Base-by-base conservation (phyloP, 129 eudicot species). In the Helianthus tuberosus region DNA sequence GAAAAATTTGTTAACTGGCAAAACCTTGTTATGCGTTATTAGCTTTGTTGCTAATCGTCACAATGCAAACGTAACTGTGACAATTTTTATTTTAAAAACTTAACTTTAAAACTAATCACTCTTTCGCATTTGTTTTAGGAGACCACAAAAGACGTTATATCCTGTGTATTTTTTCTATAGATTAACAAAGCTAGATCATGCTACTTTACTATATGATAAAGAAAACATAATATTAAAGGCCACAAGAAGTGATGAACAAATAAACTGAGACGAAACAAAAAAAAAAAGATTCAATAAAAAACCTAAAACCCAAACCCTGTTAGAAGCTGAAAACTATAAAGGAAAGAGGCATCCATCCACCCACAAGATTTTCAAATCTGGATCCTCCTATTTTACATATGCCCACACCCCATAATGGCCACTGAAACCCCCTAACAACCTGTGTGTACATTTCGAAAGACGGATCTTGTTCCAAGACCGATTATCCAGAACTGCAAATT, bases 221-320 rank as follows among this genome's bases (percentile, higher is more conserved):
- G 11, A 36, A 58, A 62, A 11, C 20, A 47, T 13, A 16, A 55
- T 32, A 69, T 9, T 51, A 62, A 43, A 77, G 5, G 53, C 64
- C 75, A 49, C 32, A 69, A 58, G 54, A 5, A 51, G 72, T 29
- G 64, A 32, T 32, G 36, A 32, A 32, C 36, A 32, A 8, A 41
- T 41, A 8, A 6, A 41, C 8, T 41, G 9, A 41, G 8, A 52
- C 57, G 50, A 32, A 71, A 77, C 74, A 20, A 77, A 38, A 51
- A 60, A 13, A 38, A 29, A 27, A 53, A 39, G 11, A 61, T 35
- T 20, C 54, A 25, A 69, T 48, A 70, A 78, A 78, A 47, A 77
- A 47, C 64, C 68, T 20, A 44, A 75, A 71, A 39, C 71, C 64
- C 71, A 68, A 77, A 71, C 76, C 71, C 76, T 78, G 59, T 70